phyloP scores from a whole-genome alignment of 371 early-diverging fungal genomes.

The Basidiobolus heterosporus region DNA sequence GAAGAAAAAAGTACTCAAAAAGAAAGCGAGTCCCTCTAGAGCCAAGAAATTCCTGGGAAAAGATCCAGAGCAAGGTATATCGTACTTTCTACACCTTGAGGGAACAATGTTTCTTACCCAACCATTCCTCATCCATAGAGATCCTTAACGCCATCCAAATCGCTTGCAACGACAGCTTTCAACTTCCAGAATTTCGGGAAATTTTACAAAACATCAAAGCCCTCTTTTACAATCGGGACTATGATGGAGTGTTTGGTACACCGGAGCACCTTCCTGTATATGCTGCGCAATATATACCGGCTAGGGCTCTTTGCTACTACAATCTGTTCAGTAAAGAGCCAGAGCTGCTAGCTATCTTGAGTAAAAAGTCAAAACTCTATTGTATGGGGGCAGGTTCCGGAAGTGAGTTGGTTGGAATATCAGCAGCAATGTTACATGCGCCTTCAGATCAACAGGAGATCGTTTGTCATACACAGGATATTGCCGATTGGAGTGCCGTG shows the following conservation, averaged over 20 bases:
- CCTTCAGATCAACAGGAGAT: slow-evolving; percentile 25
- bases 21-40: slow-evolving; percentile 9
- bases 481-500: slow-evolving; percentile 43
- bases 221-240: slow-evolving; percentile 64
- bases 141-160: slow-evolving; percentile 47
- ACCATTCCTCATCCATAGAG: slow-evolving; percentile 17
- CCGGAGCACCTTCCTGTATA: slow-evolving; percentile 58
- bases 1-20: slow-evolving; percentile 1
- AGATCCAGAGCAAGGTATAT: slow-evolving; percentile 35
- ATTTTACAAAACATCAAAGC: slow-evolving; percentile 59
- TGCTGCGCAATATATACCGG: slow-evolving; percentile 70
- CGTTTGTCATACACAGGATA: slow-evolving; percentile 44
- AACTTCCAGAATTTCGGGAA: slow-evolving; percentile 32
- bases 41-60: slow-evolving; percentile 16
- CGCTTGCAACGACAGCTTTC: slow-evolving; percentile 40
- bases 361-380: slow-evolving; percentile 20
- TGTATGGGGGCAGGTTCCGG: slow-evolving; percentile 77
- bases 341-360: slow-evolving; percentile 27
- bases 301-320: slow-evolving; percentile 72
- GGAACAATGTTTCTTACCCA: too few species aligned
- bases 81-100: neutral
- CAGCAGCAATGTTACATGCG: slow-evolving; percentile 48
- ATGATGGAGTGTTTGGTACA: slow-evolving; percentile 63
- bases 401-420: slow-evolving; percentile 66
- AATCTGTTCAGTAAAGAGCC: slow-evolving; percentile 41